Base-by-base conservation (phyloP, 768 basidiomycete species). In the Kwoniella sp. region DNA sequence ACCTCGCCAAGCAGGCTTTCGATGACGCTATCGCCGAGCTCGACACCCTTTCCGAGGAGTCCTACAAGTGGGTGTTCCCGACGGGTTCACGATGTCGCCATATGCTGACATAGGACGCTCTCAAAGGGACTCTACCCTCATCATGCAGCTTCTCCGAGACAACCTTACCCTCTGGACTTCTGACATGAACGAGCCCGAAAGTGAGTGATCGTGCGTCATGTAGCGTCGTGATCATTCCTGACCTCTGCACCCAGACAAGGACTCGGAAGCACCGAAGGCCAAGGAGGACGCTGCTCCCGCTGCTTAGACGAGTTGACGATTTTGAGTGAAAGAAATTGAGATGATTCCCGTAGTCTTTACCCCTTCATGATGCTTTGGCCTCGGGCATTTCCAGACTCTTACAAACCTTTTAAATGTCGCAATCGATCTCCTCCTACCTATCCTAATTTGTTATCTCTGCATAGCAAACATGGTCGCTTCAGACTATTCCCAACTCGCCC, bases 11-110 rank as follows among this genome's bases (percentile, higher is more conserved):
- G 80, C 90, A 95, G 77, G 92, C 93, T 7, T 98, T 98, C 77
- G 92, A 96, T 60, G 92, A 96, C 76, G 93, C 93, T 39, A 96
- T 98, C 74, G 91, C 92, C 63, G 92, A 98, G 79, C 89, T 96
- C 70, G 92, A 98, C 80, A 96, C 92, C 20, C 84, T 98, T 49
- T 91, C 88, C 68, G 93, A 96, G 79, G 92, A 96, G 81, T 87
- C 86, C 77, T 96, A 98, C 87, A 95, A 96, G 81, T 73, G 65
- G 57, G 71, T 60, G 26, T 28, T 17, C 5, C 23, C 12, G 8
- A n/a, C 14, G n/a, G n/a, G n/a, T 51, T 20, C 19, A 19, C n/a
- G 19, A 41, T 14, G 19, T 25, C 4, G n/a, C 20, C 31, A 31
- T 6, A 44, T 29, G 32, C 28, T 46, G 6, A 28, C 37, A 34